These are phyloP conservation scores for Paracoccidioides brasiliensis DNA, from an alignment of 2,329 filamentous ascomycete genomes.

Conservation along the genomic window DNA sequence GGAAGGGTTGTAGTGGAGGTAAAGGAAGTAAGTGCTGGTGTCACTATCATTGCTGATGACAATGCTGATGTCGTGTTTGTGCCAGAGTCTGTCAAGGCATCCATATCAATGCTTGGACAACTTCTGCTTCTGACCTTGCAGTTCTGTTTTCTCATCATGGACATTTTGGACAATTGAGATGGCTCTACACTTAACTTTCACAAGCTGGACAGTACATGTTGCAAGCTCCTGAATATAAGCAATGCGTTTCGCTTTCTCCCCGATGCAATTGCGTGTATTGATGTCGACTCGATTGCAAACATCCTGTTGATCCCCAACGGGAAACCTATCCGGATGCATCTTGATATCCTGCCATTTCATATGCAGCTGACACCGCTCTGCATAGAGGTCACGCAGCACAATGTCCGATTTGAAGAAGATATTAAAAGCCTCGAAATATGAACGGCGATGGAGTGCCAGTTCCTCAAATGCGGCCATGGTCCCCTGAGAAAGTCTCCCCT, in stretches of 20 bases:
- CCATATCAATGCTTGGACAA: not conserved
- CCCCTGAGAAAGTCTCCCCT: not conserved
- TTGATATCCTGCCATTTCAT: not conserved
- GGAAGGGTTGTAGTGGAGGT: not conserved
- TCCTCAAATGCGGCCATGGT: not conserved
- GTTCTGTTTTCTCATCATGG: not conserved
- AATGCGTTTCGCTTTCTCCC: not conserved
- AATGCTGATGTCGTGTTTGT: no score
- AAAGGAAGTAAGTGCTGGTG: not conserved
- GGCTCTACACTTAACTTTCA: not conserved
- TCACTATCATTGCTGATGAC: no score
- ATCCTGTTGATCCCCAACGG: not conserved
- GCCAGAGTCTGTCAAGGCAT: no score
- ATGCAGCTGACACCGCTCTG: not conserved
- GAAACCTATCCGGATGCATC: not conserved
- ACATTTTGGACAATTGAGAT: not conserved
- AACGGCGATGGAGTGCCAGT: not conserved
- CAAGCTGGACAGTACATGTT: not conserved
- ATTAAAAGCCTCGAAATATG: conserved; percentile 6
- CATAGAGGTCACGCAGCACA: not conserved
- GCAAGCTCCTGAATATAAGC: not conserved
- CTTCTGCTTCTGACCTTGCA: not conserved
- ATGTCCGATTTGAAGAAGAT: not conserved
- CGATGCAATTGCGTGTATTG: not conserved
- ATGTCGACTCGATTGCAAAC: not conserved